Conservation (phyloP, 345 rosid species). For the Mangifera indica region DNA sequence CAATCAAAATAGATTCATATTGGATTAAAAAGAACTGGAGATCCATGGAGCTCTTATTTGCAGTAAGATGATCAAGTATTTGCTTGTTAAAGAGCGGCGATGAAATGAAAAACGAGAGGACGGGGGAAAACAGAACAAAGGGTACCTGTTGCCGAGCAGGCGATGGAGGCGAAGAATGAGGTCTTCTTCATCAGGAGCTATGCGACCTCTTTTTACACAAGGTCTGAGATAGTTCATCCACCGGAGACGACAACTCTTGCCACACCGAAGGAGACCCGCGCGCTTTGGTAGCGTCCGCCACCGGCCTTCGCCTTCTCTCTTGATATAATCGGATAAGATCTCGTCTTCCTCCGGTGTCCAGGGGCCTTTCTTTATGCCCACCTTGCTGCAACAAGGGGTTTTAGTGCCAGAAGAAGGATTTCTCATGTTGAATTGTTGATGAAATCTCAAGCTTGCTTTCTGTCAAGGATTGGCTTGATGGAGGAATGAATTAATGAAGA, state of each 20-base stretch:
- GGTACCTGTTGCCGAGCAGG: conserved; percentile 59
- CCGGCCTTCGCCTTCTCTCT: conserved; percentile 74
- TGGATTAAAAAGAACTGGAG: neutral
- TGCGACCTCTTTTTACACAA: conserved; percentile 66
- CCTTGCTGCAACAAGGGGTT: conserved; percentile 70
- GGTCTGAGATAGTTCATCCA: conserved; percentile 98
- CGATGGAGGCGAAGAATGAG: conserved; percentile 95
- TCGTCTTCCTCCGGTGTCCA: conserved; percentile 90
- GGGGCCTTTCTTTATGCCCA: conserved; percentile 81
- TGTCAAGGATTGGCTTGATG: neutral
- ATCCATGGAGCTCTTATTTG: neutral
- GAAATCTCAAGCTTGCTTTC: neutral
- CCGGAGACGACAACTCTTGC: conserved; percentile 89
- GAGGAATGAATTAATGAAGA: neutral
- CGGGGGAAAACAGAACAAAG: too few relatives aligned
- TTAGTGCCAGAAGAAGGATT: conserved; percentile 22
- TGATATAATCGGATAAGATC: conserved; percentile 53
- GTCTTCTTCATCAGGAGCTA: conserved; percentile 84
- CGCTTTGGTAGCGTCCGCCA: conserved; percentile 83
- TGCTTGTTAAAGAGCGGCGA: too few relatives aligned
- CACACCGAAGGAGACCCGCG: conserved; percentile 82
- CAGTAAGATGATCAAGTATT: neutral
- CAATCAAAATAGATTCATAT: too few relatives aligned
- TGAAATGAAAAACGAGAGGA: too few relatives aligned
- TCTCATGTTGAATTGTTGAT: conserved; percentile 18